A percentile compares a stretch with the other conserved stretches of the same genome.
Conservation (phyloP, 192 early-diverging fungal species). For the Anaeromyces robustus region DNA sequence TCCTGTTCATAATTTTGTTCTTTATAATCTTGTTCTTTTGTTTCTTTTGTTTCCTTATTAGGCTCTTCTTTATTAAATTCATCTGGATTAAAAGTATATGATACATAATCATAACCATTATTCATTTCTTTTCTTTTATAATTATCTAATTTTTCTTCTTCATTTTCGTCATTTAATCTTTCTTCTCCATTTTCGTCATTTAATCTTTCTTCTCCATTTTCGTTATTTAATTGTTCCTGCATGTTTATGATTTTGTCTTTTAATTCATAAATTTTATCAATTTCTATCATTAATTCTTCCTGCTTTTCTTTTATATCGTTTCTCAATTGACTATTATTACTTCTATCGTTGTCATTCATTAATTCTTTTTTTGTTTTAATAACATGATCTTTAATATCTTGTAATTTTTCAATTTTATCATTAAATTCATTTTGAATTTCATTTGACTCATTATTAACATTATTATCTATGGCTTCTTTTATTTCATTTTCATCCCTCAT, state of each 20-base stretch:
- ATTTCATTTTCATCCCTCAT: no score
- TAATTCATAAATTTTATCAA: background rate
- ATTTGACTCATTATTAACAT: background rate
- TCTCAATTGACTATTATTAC: background rate
- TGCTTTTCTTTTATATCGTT: background rate
- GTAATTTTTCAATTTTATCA: background rate
- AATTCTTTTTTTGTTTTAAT: background rate
- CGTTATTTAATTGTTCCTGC: background rate
- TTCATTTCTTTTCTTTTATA: background rate
- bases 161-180: background rate
- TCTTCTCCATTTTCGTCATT: background rate
- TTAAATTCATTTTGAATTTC: background rate
- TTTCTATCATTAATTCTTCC: background rate
- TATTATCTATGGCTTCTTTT: background rate
- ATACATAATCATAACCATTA: background rate
- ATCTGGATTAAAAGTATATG: background rate
- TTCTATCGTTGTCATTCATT: background rate
- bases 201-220: no score
- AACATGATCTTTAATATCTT: background rate
- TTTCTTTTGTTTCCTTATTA: background rate
- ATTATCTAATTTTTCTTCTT: background rate
- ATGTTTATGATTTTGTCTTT: background rate
- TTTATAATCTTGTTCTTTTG: background rate
- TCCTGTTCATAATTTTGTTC: background rate
- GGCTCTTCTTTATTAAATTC: background rate